Evolutionary conservation across 352 stramenopile species (phyloP).

Genomic region (Pythium folliculosum): DNA sequence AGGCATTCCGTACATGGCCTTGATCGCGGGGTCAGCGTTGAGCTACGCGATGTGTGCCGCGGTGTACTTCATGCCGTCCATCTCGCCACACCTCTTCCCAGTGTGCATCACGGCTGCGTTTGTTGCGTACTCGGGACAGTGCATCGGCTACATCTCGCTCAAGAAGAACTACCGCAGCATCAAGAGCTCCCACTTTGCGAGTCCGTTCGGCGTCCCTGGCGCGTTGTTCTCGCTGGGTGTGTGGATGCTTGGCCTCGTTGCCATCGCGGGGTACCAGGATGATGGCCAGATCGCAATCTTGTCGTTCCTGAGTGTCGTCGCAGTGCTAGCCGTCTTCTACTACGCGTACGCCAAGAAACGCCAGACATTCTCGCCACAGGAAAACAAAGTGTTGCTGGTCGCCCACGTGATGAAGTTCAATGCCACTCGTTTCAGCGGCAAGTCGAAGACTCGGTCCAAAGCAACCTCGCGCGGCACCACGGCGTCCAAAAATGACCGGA

Average conservation of each 20-base stretch:
- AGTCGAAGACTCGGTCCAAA: slow-evolving; percentile 13
- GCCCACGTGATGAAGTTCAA: slow-evolving; percentile 32
- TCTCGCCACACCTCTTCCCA: slow-evolving; percentile 21
- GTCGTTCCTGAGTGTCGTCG: slow-evolving; percentile 17
- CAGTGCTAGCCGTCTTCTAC: slow-evolving; percentile 21
- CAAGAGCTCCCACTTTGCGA: slow-evolving; percentile 17
- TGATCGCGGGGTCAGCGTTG: slow-evolving; percentile 11
- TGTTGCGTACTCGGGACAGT: slow-evolving; percentile 31
- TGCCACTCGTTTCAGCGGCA: slow-evolving; percentile 11
- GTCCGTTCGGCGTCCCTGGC: slow-evolving; percentile 23
- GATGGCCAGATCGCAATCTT: slow-evolving; percentile 14
- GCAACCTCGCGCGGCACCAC: not conserved
- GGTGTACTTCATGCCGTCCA: slow-evolving; percentile 17
- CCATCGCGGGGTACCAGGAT: slow-evolving; percentile 20
- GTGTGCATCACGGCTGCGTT: slow-evolving; percentile 27
- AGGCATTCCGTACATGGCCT: slow-evolving; percentile 24
- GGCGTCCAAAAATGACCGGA: not conserved
- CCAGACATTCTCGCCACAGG: slow-evolving; percentile 30
- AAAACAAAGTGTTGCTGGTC: slow-evolving; percentile 28
- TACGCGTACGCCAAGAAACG: slow-evolving; percentile 25
- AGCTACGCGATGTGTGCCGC: slow-evolving; percentile 30
- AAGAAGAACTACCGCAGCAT: slow-evolving; percentile 27
- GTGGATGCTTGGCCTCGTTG: slow-evolving; percentile 16
- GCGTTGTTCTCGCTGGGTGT: slow-evolving; percentile 23
- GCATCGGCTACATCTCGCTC: slow-evolving; percentile 37